A percentile compares a stretch with the other conserved stretches of the same genome.
Evolutionary conservation across 805 yeast genomes (phyloP).

Genomic region (Kodamaea laetipori): DNA sequence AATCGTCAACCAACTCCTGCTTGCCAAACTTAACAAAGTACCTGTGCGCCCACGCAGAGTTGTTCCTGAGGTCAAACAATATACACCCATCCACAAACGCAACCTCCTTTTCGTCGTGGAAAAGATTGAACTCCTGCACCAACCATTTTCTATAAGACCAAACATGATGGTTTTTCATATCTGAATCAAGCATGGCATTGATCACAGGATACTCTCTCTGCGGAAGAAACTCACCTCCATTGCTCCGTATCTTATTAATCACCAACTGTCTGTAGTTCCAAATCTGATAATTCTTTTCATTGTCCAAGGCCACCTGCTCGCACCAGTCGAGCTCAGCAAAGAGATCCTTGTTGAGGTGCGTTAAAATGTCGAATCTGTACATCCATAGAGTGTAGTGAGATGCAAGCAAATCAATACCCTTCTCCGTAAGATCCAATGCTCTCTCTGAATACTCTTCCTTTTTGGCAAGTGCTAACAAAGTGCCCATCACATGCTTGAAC

Average conservation of each 20-base stretch:
- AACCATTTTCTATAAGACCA: conserved; percentile 94
- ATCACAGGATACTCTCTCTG: conserved; percentile 67
- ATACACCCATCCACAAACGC: conserved; percentile 52
- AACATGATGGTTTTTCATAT: conserved; percentile 90
- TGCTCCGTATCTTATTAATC: conserved; percentile 38
- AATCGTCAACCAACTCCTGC: conserved; percentile 17
- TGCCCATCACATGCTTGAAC: conserved; percentile 62
- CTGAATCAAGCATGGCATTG: conserved; percentile 69
- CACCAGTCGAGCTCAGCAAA: conserved; percentile 75
- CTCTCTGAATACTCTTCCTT: conserved; percentile 66
- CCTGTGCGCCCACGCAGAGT: conserved; percentile 92
- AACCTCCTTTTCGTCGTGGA: conserved; percentile 48
- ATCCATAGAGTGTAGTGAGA: conserved; percentile 94
- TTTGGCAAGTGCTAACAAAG: conserved; percentile 59
- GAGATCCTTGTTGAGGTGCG: conserved; percentile 38
- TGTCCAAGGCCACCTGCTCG: conserved; percentile 68
- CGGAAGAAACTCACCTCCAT: conserved; percentile 32
- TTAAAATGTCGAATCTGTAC: conserved; percentile 58
- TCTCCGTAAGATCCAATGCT: conserved; percentile 65
- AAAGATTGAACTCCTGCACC: conserved; percentile 56
- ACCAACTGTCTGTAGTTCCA: conserved; percentile 89
- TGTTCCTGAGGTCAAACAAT: conserved; percentile 72
- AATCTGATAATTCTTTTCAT: conserved; percentile 93
- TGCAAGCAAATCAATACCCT: conserved; percentile 67
- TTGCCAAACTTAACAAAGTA: conserved; percentile 52